phyloP scores from a whole-genome alignment of 495 filamentous ascomycete species.

The Penicillium soppii region DNA sequence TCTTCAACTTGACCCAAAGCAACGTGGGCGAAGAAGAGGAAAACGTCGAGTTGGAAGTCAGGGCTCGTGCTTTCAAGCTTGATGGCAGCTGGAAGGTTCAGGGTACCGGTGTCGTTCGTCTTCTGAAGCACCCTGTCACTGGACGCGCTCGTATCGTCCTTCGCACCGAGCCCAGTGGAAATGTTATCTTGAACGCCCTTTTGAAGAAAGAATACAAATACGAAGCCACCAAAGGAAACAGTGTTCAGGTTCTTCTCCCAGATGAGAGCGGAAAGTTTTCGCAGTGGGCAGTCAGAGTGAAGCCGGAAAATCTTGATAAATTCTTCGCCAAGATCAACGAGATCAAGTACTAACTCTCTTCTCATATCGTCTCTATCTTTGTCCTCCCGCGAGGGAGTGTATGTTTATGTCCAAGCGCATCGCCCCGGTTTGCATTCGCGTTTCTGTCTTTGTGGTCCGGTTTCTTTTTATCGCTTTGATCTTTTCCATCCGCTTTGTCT shows the following conservation, averaged over 20 bases:
- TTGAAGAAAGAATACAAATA: constrained; percentile 61
- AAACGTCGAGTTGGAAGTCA: constrained; percentile 58
- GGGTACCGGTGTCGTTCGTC: constrained; percentile 63
- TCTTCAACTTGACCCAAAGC: constrained; percentile 59
- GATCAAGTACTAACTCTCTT: constrained; percentile 22
- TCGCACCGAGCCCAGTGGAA: constrained; percentile 67
- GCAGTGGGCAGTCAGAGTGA: constrained; percentile 65
- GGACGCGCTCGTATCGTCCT: constrained; percentile 62
- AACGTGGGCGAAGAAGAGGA: constrained; percentile 74
- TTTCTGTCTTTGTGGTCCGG: neutral
- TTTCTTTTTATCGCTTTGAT: neutral
- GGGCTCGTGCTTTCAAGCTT: constrained; percentile 61
- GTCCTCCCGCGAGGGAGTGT: constrained; percentile 1
- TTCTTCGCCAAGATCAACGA: constrained; percentile 30
- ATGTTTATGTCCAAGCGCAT: constrained; percentile 9
- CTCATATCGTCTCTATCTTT: neutral
- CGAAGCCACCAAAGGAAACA: constrained; percentile 50
- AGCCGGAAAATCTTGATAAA: constrained; percentile 47
- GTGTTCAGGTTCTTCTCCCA: constrained; percentile 55
- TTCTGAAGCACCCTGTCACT: constrained; percentile 66
- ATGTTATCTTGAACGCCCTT: constrained; percentile 64
- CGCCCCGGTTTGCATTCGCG: constrained; percentile 2
- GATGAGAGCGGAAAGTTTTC: constrained; percentile 52
- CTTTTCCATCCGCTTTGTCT: neutral
- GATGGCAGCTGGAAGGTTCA: constrained; percentile 51